A percentile compares a stretch with the other conserved stretches of the same genome.
Conservation (phyloP, 352 stramenopile genomes). For the Plasmopara muralis region DNA sequence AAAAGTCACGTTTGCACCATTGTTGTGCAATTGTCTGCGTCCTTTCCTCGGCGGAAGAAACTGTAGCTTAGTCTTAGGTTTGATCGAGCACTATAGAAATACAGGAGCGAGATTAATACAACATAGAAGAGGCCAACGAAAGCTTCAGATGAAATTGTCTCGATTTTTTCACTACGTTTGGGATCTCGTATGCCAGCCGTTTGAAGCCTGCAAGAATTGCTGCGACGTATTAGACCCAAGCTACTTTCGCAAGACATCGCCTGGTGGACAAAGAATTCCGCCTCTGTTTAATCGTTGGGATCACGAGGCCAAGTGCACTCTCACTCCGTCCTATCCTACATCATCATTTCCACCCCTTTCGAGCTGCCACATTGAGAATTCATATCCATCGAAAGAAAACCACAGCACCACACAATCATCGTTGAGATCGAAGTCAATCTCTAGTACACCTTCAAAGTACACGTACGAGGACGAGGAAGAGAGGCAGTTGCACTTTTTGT, state of each 20-base stretch:
- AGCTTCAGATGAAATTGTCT: conserved; percentile 7
- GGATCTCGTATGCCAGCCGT: conserved; percentile 29
- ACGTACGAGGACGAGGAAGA: conserved; percentile 37
- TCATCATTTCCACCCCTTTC: conserved; percentile 14
- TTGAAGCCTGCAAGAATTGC: conserved; percentile 31
- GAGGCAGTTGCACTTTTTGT: conserved; percentile 43
- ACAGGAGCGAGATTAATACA: not conserved
- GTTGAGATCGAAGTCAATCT: conserved; percentile 19
- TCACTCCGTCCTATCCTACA: conserved; percentile 16
- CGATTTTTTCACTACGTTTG: conserved; percentile 16
- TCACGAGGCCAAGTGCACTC: conserved; percentile 27
- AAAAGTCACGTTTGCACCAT: not conserved
- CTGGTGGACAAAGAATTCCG: conserved; percentile 21
- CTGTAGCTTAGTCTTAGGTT: not conserved
- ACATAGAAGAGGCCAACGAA: conserved; percentile 2
- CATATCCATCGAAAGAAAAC: conserved; percentile 15
- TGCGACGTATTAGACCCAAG: conserved; percentile 27
- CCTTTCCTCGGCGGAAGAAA: not conserved
- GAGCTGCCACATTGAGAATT: conserved; percentile 1
- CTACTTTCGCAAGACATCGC: conserved; percentile 34
- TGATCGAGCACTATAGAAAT: conserved; percentile 3
- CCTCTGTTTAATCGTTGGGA: conserved; percentile 30
- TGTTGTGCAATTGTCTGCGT: not conserved
- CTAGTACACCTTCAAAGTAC: conserved; percentile 13
- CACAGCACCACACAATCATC: conserved; percentile 10